Conservation (phyloP, 208 protist species). For the Acanthamoeba rhysodes region DNA sequence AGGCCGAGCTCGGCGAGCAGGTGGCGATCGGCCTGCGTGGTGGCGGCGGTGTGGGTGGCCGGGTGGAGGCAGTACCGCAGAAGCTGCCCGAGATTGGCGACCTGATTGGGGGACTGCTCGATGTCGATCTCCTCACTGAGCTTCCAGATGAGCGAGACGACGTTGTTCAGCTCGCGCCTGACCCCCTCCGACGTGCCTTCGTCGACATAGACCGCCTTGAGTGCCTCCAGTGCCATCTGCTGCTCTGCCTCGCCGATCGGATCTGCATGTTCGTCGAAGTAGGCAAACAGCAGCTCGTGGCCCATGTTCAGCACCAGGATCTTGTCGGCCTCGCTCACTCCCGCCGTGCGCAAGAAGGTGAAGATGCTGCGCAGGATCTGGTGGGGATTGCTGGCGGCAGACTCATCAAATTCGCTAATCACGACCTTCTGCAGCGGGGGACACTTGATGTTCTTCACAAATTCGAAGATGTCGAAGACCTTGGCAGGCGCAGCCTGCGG, state of each 20-base stretch:
- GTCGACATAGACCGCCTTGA: constrained; percentile 24
- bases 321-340: not conserved
- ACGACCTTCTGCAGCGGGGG: constrained; percentile 26
- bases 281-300: constrained; percentile 46
- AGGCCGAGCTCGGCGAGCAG: constrained; percentile 39
- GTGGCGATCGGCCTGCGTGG: constrained; percentile 6
- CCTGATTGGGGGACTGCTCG: constrained; percentile 21
- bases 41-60: constrained; percentile 33
- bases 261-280: constrained; percentile 32
- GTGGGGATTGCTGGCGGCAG: constrained; percentile 18
- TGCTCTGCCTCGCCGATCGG: constrained; percentile 4
- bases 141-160: constrained; percentile 49
- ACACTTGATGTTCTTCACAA: constrained; percentile 53
- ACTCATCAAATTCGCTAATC: constrained; percentile 11
- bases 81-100: not conserved
- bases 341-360: not conserved
- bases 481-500: not conserved
- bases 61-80: constrained; percentile 51
- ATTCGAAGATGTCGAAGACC: constrained; percentile 44
- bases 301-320: constrained; percentile 46
- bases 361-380: constrained; percentile 31
- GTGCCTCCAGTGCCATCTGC: constrained; percentile 4
- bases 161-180: constrained; percentile 60
- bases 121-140: constrained; percentile 45
- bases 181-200: not conserved